Conservation (phyloP, 352 stramenopile species). For the Phytophthora pinifolia region DNA sequence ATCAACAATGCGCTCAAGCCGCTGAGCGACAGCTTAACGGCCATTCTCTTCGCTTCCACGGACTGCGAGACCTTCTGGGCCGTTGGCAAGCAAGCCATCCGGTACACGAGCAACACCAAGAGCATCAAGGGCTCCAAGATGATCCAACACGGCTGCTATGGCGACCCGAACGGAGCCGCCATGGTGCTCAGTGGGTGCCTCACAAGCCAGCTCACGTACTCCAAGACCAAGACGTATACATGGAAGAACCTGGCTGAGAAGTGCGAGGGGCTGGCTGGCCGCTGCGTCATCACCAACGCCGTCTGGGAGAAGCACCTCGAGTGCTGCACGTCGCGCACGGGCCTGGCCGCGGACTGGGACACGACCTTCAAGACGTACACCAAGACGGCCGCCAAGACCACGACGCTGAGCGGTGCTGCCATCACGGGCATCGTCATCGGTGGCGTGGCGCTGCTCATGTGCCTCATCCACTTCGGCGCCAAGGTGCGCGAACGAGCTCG, state of each 20-base stretch:
- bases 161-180: constrained; percentile 44
- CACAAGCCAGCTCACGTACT: constrained; percentile 64
- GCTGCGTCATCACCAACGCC: constrained; percentile 85
- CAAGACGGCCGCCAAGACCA: constrained; percentile 41
- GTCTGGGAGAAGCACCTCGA: constrained; percentile 84
- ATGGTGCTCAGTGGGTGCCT: constrained; percentile 87
- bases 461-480: constrained; percentile 78
- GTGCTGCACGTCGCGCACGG: constrained; percentile 66
- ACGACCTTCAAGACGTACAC: constrained; percentile 72
- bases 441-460: constrained; percentile 80
- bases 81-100: constrained; percentile 72
- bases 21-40: constrained; percentile 46
- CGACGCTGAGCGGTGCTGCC: constrained; percentile 63
- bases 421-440: constrained; percentile 84
- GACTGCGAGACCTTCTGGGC: constrained; percentile 88
- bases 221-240: constrained; percentile 81
- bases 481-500: constrained; percentile 80
- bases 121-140: constrained; percentile 75
- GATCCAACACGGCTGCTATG: constrained; percentile 87
- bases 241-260: constrained; percentile 85
- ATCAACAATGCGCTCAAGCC: constrained; percentile 63
- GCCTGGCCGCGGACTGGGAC: constrained; percentile 70
- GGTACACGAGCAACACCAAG: constrained; percentile 72
- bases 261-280: constrained; percentile 71
- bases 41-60: constrained; percentile 82